Base-by-base conservation (phyloP, 1,139 yeast genomes). In the Debaryomyces singareniensis region DNA sequence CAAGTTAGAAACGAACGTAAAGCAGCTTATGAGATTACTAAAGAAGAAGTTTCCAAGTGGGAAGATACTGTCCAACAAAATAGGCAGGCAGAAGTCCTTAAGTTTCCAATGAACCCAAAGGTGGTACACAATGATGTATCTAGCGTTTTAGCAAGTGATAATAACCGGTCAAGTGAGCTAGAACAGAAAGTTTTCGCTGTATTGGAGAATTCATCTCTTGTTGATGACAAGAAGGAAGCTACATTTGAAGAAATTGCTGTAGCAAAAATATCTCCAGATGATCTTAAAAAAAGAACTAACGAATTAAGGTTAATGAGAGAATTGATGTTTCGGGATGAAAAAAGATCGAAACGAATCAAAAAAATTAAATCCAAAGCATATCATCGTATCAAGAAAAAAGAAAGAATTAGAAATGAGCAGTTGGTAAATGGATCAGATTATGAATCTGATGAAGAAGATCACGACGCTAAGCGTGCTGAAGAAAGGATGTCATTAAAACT, bases 401-500 rank as follows among this genome's bases (percentile, higher is more conserved):
- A 89, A 51, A 63, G 86, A 41, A 59, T 82, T 43, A 75, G 78
- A 42, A 83, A 80, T 44, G 69, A 75, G 38, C 78, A 71, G 35
- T 55, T 84, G 37, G 80, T 85, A n/a, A 89, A 77, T 37, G 79
- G 73, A 4, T 68, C 69, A 5, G 80, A 73, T 26, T 67, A 55
- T 22, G 68, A 59, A 13, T 64, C 58, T 20, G 74, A 65, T 33
- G 74, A 64, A 32, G 86, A 78, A 42, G 93, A 80, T 38, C 78
- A 74, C 33, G 86, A 79, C 43, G 57, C 71, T 45, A 71, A 70
- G 39, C 71, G 97, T 37, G 97, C 97, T 1, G 73, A 76, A 42
- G 97, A 91, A 55, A 75, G 98, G 57, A 93, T 93, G 95, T 68
- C 84, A 4, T 67, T 87, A 43, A 83, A 84, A 48, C 97, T 89